These are phyloP conservation scores for Saturnispora diversa DNA, from an alignment of 805 yeast species.

Conservation along the genomic window DNA sequence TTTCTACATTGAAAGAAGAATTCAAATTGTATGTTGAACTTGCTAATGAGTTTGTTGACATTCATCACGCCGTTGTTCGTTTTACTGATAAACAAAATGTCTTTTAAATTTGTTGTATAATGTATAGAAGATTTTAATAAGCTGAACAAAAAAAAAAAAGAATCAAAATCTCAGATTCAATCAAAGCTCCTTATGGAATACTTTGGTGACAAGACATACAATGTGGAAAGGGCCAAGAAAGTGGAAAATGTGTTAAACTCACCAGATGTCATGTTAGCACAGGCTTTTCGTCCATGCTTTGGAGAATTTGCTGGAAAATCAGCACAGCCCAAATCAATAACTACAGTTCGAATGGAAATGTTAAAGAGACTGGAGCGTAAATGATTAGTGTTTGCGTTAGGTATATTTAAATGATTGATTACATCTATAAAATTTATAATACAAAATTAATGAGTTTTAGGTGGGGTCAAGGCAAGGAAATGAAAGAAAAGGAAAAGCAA, in stretches of 20 bases:
- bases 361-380: conserved; percentile 4
- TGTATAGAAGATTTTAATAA: conserved; percentile 1
- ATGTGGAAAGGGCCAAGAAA: not conserved
- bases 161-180: not conserved
- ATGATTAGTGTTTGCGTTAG: too few species aligned
- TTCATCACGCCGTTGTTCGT: conserved; percentile 46
- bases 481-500: not conserved
- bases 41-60: conserved; percentile 64
- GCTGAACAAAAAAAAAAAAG: too few species aligned
- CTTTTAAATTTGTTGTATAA: conserved; percentile 11
- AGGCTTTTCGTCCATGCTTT: conserved; percentile 13
- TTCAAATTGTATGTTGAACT: conserved; percentile 65
- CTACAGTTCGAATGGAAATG: conserved; percentile 6
- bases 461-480: too few species aligned
- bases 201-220: conserved; percentile 6
- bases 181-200: not conserved
- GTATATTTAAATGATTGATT: too few species aligned
- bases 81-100: conserved; percentile 17
- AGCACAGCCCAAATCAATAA: conserved; percentile 12
- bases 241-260: not conserved
- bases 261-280: conserved; percentile 8
- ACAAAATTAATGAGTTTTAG: too few species aligned
- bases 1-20: conserved; percentile 58
- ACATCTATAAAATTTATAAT: conserved; percentile 1
- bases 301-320: conserved; percentile 1